Percentiles rank a stretch among this genome's conserved stretches.
These are phyloP conservation scores for Bretschneidera sinensis DNA, from an alignment of 345 rosid genomes.

Conservation along the genomic window DNA sequence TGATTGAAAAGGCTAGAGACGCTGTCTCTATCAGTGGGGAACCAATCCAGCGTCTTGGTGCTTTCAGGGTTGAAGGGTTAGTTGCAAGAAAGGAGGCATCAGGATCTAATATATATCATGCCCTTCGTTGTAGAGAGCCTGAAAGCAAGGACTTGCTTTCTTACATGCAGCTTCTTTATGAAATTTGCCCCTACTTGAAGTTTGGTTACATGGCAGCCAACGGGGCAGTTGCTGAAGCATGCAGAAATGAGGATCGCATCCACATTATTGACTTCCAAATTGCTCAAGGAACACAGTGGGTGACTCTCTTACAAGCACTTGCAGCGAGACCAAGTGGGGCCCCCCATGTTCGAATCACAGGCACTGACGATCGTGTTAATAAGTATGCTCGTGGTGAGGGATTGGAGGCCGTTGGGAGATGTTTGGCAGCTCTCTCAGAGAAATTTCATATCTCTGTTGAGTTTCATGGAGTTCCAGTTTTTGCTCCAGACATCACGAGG, in stretches of 20 bases:
- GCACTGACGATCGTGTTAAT: constrained; percentile 53
- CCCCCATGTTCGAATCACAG: constrained; percentile 65
- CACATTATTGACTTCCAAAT: constrained; percentile 72
- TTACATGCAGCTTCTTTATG: constrained; percentile 54
- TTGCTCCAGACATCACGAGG: constrained; percentile 40
- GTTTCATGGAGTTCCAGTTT: constrained; percentile 54
- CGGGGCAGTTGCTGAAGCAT: constrained; percentile 75
- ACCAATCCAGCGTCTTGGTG: constrained; percentile 67
- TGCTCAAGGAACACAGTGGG: constrained; percentile 64
- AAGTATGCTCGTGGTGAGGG: constrained; percentile 52
- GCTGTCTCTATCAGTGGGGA: constrained; percentile 50
- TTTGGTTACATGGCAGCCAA: constrained; percentile 83
- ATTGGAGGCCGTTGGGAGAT: constrained; percentile 40
- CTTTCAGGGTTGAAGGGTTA: constrained; percentile 61
- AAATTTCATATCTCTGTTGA: constrained; percentile 50
- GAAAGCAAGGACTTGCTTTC: constrained; percentile 60
- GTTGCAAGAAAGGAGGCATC: constrained; percentile 57
- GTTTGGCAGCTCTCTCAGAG: constrained; percentile 41
- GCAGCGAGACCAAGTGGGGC: constrained; percentile 66
- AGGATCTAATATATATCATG: constrained; percentile 40
- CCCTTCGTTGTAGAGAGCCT: constrained; percentile 55
- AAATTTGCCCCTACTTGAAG: constrained; percentile 73
- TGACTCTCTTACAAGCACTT: constrained; percentile 69
- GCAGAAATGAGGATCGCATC: constrained; percentile 49
- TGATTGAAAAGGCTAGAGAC: constrained; percentile 39